Conservation (phyloP, 2,329 filamentous ascomycete species). For the Aaosphaeria pasadenensis region DNA sequence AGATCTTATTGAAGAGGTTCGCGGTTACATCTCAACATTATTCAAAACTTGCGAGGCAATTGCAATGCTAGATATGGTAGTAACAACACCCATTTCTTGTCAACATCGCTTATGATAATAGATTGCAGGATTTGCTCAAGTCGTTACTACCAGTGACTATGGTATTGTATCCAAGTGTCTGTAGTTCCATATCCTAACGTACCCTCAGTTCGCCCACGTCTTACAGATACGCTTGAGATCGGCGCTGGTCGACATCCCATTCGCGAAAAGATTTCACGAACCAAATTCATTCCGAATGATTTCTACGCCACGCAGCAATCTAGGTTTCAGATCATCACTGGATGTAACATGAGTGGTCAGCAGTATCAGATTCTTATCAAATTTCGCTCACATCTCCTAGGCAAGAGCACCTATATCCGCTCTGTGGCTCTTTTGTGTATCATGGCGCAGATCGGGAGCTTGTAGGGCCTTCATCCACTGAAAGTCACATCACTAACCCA, state of each 20-base stretch:
- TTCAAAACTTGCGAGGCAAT: conserved; percentile 86
- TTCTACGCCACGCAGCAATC: conserved; percentile 78
- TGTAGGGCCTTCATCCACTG: conserved; percentile 35
- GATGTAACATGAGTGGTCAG: conserved; percentile 86
- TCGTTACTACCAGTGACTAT: conserved; percentile 67
- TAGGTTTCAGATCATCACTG: conserved; percentile 89
- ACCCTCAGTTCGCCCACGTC: conserved; percentile 58
- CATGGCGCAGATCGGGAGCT: conserved; percentile 92
- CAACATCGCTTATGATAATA: background rate
- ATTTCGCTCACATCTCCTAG: background rate
- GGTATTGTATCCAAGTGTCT: conserved; percentile 8
- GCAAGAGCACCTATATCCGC: conserved; percentile 90
- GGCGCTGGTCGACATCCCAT: conserved; percentile 76
- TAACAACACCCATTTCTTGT: background rate
- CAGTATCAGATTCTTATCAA: background rate
- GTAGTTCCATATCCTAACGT: conserved; percentile 2
- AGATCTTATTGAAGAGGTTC: conserved; percentile 68
- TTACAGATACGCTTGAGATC: conserved; percentile 67
- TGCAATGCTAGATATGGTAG: conserved; percentile 81
- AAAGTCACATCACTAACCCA: conserved; percentile 4
- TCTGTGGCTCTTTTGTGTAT: conserved; percentile 79
- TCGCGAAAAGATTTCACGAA: conserved; percentile 66
- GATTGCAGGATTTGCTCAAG: conserved; percentile 48
- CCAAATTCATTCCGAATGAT: conserved; percentile 81
- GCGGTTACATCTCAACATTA: conserved; percentile 66